phyloP scores from a whole-genome alignment of 148 eudicot genomes.

The Euryodendron excelsum region DNA sequence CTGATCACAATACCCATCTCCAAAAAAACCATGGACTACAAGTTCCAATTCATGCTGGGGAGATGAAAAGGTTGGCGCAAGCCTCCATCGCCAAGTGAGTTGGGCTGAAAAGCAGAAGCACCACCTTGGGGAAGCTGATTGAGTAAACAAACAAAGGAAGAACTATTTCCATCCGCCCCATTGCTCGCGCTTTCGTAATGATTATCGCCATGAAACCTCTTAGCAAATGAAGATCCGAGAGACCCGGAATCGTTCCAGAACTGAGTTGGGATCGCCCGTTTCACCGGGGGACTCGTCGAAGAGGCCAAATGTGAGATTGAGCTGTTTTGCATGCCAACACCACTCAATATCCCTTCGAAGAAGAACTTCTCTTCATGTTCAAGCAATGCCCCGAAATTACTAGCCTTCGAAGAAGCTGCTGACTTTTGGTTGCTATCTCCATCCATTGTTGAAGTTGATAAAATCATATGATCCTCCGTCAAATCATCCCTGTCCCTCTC shows the following conservation, averaged over 20 bases:
- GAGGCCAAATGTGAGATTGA: slow-evolving; percentile 15
- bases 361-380: slow-evolving; percentile 19
- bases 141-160: slow-evolving; percentile 6
- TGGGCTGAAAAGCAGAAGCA: not conserved
- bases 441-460: not conserved
- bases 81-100: slow-evolving; percentile 13
- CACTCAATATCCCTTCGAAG: slow-evolving; percentile 14
- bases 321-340: slow-evolving; percentile 3
- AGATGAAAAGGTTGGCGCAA: slow-evolving; percentile 17
- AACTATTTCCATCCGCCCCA: slow-evolving; percentile 1
- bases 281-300: not conserved
- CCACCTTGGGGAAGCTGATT: slow-evolving; percentile 16
- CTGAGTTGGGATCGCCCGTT: slow-evolving; percentile 4
- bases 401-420: not conserved
- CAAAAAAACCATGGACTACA: slow-evolving; percentile 3
- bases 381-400: slow-evolving; percentile 17
- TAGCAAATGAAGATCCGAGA: not conserved
- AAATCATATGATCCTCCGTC: slow-evolving; percentile 11
- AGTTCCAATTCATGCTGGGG: slow-evolving; percentile 23
- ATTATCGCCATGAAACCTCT: slow-evolving; percentile 21
- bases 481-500: slow-evolving; percentile 18
- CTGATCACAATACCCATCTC: no score
- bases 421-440: not conserved
- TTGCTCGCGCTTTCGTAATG: not conserved
- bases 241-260: slow-evolving; percentile 15